These are phyloP conservation scores for Moesziomyces aphidis DNA, from an alignment of 1,284 basidiomycete genomes.

Conservation along the genomic window DNA sequence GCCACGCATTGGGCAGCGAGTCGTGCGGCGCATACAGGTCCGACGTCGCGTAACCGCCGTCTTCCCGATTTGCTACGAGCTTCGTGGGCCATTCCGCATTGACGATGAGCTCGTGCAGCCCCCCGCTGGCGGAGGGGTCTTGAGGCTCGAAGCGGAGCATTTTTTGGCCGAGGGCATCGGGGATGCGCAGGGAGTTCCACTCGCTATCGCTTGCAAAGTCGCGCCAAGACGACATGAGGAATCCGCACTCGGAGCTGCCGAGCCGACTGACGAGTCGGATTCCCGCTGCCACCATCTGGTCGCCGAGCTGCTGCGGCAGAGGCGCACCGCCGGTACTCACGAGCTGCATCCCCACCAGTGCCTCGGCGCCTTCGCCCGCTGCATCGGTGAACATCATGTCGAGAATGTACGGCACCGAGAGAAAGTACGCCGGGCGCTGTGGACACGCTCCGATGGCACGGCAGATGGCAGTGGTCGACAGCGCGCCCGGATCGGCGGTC, in stretches of 20 bases:
- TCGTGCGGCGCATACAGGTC: conserved; percentile 46
- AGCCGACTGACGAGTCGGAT: conserved; percentile 74
- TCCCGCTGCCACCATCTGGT: conserved; percentile 72
- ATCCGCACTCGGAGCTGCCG: conserved; percentile 71
- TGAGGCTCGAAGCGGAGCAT: conserved; percentile 44
- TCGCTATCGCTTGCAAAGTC: conserved; percentile 73
- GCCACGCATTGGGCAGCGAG: conserved; percentile 22
- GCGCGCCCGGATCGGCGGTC: conserved; percentile 61
- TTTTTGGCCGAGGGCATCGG: conserved; percentile 55
- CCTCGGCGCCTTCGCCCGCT: conserved; percentile 71
- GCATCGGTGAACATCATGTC: conserved; percentile 72
- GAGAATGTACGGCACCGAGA: conserved; percentile 71
- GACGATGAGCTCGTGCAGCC: conserved; percentile 48
- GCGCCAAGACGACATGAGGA: conserved; percentile 72
- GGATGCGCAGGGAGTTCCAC: conserved; percentile 74
- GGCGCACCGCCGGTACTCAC: conserved; percentile 71
- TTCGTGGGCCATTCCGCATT: conserved; percentile 52
- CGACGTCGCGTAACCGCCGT: conserved; percentile 48
- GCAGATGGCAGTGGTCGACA: conserved; percentile 66
- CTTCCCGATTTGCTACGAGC: conserved; percentile 46
- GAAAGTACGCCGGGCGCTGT: conserved; percentile 48
- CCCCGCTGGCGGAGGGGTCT: conserved; percentile 4
- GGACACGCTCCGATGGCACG: conserved; percentile 61
- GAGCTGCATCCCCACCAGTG: conserved; percentile 72
- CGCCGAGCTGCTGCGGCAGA: conserved; percentile 72